Evolutionary conservation across 2,329 filamentous ascomycete genomes (phyloP).

Genomic region (Pseudogymnoascus sp.): DNA sequence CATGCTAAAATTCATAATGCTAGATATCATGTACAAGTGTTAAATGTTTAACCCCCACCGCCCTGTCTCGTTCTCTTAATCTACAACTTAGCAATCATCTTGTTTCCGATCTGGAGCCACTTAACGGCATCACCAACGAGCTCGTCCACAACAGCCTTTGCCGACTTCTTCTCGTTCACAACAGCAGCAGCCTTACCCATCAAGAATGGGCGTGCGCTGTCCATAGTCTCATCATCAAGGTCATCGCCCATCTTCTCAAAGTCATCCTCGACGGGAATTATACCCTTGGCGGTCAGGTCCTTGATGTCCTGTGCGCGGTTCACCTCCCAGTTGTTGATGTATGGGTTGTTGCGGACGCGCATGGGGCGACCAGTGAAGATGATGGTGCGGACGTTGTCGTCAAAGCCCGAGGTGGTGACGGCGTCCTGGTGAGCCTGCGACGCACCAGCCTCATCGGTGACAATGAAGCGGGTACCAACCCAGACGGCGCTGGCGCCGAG

Average conservation of each 20-base stretch:
- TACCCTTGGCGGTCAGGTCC: constrained; percentile 78
- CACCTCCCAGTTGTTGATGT: constrained; percentile 93
- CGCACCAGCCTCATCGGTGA: constrained; percentile 88
- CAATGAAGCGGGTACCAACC: constrained; percentile 94
- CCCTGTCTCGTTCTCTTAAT: constrained; percentile 2
- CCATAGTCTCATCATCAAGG: constrained; percentile 77
- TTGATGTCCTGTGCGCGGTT: constrained; percentile 88
- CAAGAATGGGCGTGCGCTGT: constrained; percentile 81
- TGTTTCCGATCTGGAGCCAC: constrained; percentile 59
- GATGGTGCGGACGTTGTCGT: constrained; percentile 93
- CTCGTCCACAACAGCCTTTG: constrained; percentile 90
- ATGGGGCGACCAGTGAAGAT: constrained; percentile 97
- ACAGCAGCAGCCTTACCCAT: constrained; percentile 98
- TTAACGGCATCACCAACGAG: constrained; percentile 75
- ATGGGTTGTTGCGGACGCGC: constrained; percentile 85
- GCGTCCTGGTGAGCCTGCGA: constrained; percentile 92
- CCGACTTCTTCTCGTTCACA: constrained; percentile 83
- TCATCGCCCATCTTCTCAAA: constrained; percentile 74
- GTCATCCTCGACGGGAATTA: constrained; percentile 90
- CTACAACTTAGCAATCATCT: constrained; percentile 62
- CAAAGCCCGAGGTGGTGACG: constrained; percentile 81
- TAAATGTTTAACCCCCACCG: background rate
- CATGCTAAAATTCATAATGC: constrained; percentile 5
- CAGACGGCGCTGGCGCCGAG: constrained; percentile 88
- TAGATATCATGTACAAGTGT: constrained; percentile 7